Conservation (phyloP, 2,329 filamentous ascomycete genomes). For the Blastomyces percursus region DNA sequence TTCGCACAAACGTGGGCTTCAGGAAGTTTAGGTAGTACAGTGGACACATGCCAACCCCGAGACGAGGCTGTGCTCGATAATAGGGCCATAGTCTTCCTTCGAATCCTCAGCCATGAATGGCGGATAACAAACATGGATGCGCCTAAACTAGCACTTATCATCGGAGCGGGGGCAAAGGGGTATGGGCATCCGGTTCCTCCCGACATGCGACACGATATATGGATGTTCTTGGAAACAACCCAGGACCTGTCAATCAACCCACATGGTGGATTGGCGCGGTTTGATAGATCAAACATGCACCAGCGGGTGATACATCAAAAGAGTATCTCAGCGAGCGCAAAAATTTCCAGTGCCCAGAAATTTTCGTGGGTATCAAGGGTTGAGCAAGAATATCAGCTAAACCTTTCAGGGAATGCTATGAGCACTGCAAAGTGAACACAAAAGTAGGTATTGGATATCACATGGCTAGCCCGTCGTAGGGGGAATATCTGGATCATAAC, state of each 20-base stretch:
- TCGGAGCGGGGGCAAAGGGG: not conserved
- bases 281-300: not conserved
- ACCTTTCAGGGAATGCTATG: not conserved
- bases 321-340: too few relatives aligned
- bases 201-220: not conserved
- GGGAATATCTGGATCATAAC: not conserved
- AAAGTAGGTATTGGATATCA: not conserved
- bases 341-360: not conserved
- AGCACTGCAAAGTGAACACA: not conserved
- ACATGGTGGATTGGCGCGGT: not conserved
- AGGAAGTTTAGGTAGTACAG: not conserved
- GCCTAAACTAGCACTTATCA: not conserved
- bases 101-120: too few relatives aligned
- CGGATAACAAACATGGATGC: not conserved
- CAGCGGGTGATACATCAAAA: not conserved
- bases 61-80: constrained; percentile 1
- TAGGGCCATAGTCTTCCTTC: not conserved
- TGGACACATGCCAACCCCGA: not conserved
- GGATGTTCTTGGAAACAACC: not conserved
- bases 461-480: not conserved
- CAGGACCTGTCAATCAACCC: not conserved
- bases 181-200: not conserved
- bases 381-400: not conserved
- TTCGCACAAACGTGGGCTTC: not conserved
- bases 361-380: not conserved